Evolutionary conservation across 805 yeast species (phyloP), one percentile per base, ranked within the genome.

Genomic region (Huiozyma naganishii): DNA sequence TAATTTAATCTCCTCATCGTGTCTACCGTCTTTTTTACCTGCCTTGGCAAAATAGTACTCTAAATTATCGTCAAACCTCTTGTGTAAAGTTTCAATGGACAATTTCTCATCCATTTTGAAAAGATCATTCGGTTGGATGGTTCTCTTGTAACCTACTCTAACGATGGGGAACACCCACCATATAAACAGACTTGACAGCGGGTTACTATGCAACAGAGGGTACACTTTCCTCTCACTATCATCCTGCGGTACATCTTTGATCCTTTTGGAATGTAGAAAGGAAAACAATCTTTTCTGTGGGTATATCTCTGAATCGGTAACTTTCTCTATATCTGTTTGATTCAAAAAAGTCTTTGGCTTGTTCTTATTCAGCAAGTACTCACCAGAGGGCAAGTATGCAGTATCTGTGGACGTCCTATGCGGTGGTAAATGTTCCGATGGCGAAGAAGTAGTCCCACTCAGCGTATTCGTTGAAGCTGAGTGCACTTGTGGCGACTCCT

Each of bases 91-190:
- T 29, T 74, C 74, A 34, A 73, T 65, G 10, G 66, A 55, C 61
- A 69, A 62, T 32, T 65, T 63, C 1, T 68, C 66, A 17, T 71
- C 72, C 48, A 76, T 58, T 29, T 54, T 55, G 50, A 57, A 83
- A 50, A 83, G 57, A 61, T 84, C 92, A 40, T 74, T 71, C 1
- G 82, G 77, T 37, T 73, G 74, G 38, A 84, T 62, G 0, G 89
- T 81, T 54, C 92, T 69, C 58, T 77, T 80, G 59, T 83, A 83
- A 6, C 94, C 92, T 6, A 74, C 73, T 11, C 61, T 64, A 68
- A 84, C 62, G 36, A 83, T 52, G 0, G 88, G 88, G 27, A 63
- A 53, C 39, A 83, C 61, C 89, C 90, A 84, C 76, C 80, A 71
- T 57, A 82, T 77, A 52, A 78, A 73, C 0, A 69, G 49, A 47